A percentile compares a stretch with the other conserved stretches of the same genome.
These are phyloP conservation scores for Salix brachista DNA, from an alignment of 345 rosid species.

Conservation along the genomic window DNA sequence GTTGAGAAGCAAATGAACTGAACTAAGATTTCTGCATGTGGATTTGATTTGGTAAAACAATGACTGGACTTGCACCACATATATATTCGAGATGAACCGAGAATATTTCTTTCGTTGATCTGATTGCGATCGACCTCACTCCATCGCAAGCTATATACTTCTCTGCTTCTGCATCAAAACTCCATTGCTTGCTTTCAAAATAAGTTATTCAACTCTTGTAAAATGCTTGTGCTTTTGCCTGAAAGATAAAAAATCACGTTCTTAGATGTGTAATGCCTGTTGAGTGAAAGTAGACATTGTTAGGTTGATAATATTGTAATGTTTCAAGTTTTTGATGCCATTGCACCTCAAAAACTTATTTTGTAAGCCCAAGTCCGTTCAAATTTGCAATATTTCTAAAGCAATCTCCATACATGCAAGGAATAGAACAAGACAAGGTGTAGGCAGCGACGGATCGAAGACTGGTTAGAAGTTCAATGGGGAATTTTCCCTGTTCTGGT, in stretches of 20 bases:
- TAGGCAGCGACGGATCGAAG: conserved; percentile 26
- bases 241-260: not conserved
- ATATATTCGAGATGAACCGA: not conserved
- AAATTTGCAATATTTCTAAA: not conserved
- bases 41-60: no score
- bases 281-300: not conserved
- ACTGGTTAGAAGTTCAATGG: conserved; percentile 13
- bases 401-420: conserved; percentile 36
- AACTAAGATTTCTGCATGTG: no score
- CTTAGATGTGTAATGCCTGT: not conserved
- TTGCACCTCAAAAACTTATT: not conserved
- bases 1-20: no score
- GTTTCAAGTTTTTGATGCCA: not conserved
- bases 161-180: not conserved
- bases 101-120: not conserved
- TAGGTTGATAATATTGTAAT: not conserved
- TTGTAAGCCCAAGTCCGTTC: not conserved
- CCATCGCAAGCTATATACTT: not conserved
- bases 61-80: no score
- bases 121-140: not conserved
- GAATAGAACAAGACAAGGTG: conserved; percentile 38
- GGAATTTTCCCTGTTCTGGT: not conserved
- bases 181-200: not conserved
- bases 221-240: not conserved
- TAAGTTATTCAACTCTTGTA: not conserved